phyloP scores from a whole-genome alignment of 2,329 filamentous ascomycete species.

The Phialophora verrucosa region DNA sequence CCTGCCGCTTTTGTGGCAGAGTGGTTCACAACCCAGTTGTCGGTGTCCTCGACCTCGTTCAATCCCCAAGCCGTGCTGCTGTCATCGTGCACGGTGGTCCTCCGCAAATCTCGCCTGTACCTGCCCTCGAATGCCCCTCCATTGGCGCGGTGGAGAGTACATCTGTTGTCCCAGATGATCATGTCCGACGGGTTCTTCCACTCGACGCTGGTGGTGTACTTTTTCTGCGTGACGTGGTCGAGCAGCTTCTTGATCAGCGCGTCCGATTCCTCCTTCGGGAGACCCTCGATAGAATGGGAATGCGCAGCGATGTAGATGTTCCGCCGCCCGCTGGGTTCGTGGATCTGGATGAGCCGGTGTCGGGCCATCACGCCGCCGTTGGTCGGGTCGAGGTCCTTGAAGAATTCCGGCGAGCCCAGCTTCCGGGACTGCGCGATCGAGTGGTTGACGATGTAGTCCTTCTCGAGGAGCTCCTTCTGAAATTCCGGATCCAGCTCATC shows the following conservation, averaged over 20 bases:
- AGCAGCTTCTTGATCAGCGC: slow-evolving; percentile 47
- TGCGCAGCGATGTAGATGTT: slow-evolving; percentile 62
- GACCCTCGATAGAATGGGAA: slow-evolving; percentile 58
- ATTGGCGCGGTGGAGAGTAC: slow-evolving; percentile 60
- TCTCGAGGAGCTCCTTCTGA: slow-evolving; percentile 45
- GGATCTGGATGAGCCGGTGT: slow-evolving; percentile 59
- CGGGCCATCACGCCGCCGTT: slow-evolving; percentile 48
- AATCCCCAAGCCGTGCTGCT: slow-evolving; percentile 52
- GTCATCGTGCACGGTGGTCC: slow-evolving; percentile 62
- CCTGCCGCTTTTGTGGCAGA: slow-evolving; percentile 23
- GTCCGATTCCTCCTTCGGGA: slow-evolving; percentile 46
- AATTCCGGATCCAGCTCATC: slow-evolving; percentile 51
- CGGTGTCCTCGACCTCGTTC: slow-evolving; percentile 43
- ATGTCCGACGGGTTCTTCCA: slow-evolving; percentile 59
- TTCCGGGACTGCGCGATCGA: slow-evolving; percentile 60
- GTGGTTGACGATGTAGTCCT: slow-evolving; percentile 56
- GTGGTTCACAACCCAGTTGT: slow-evolving; percentile 31
- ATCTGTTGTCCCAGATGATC: slow-evolving; percentile 65
- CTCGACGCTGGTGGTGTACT: slow-evolving; percentile 53
- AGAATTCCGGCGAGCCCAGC: slow-evolving; percentile 51
- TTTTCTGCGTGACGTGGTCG: slow-evolving; percentile 54
- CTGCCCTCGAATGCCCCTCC: slow-evolving; percentile 56
- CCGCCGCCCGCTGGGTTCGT: slow-evolving; percentile 58
- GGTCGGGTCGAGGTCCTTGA: slow-evolving; percentile 53
- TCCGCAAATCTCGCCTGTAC: slow-evolving; percentile 59